Evolutionary conservation across 2,329 filamentous ascomycete genomes (phyloP), one percentile per base, ranked within the genome.

Genomic region (Pseudogymnoascus sp.): DNA sequence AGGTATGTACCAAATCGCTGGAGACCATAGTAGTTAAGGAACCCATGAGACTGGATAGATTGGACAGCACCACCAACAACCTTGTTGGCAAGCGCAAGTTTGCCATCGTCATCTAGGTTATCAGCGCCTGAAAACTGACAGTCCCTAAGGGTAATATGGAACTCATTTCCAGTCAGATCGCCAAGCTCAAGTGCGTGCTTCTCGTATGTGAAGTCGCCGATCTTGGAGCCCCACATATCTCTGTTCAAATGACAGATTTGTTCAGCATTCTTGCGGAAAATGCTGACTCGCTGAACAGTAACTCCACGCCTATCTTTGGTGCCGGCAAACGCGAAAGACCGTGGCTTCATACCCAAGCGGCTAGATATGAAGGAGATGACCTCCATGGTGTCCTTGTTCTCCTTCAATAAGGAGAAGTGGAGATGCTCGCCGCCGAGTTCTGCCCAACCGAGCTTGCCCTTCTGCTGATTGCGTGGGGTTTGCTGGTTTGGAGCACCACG

Each of bases 11-110:
- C 95, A 71, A 99, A 99, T 23, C 95, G 87, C 77, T 99, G 95
- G n/a, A 97, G 85, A 7, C 95, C 95, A 72, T 93, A 99, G 78
- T 97, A 99, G 77, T 99, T 99, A 76, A 99, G 87, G 79, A 96
- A 99, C 2, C 95, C 95, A 51, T 87, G 83, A 47, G 85, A 77
- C 63, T 82, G 80, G 68, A 97, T 84, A 67, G 87, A 84, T 45
- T 82, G 78, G 61, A 96, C 78, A 0, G 90, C 81, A 66, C 79
- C 71, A 66, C 81, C 72, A 66, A 91, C 78, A 34, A 84, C 77
- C 5, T 79, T 73, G 72, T 78, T 75, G 62, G 74, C 77, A 71
- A 73, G 75, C 69, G 73, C 76, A 68, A 76, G 74, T 63, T 72
- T 80, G 12, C 80, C 74, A 63, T 80, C 79, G 8, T 86, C 79